phyloP scores from a whole-genome alignment of 768 basidiomycete species.

The Termitomyces heimii region DNA sequence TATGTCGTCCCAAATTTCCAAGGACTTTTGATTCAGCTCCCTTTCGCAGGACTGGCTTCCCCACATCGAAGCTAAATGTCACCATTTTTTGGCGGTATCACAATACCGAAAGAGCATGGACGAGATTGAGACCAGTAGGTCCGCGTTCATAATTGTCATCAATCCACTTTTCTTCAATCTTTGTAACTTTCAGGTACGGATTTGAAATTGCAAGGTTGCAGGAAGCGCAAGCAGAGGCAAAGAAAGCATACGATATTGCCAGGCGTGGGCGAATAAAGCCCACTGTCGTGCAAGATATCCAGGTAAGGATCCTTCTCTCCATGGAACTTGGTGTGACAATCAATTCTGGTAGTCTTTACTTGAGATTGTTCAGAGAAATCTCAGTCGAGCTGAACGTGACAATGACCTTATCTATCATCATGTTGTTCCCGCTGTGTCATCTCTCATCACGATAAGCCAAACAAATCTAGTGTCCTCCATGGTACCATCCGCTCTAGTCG shows the following conservation, averaged over 20 bases:
- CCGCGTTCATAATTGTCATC: neutral
- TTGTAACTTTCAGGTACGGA: slow-evolving; percentile 60
- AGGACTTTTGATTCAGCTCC: neutral
- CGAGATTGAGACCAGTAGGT: slow-evolving; percentile 76
- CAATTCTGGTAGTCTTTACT: slow-evolving; percentile 58
- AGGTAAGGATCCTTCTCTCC: slow-evolving; percentile 38
- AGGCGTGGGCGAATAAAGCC: slow-evolving; percentile 56
- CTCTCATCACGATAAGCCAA: slow-evolving; percentile 58
- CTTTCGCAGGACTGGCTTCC: slow-evolving; percentile 62
- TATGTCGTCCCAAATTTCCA: slow-evolving; percentile 22
- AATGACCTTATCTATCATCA: slow-evolving; percentile 96
- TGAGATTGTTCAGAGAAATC: slow-evolving; percentile 59
- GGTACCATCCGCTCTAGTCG: slow-evolving; percentile 47
- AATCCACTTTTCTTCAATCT: neutral
- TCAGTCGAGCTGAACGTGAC: slow-evolving; percentile 75
- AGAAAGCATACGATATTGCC: slow-evolving; percentile 63
- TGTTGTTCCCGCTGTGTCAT: slow-evolving; percentile 68
- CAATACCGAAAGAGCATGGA: slow-evolving; percentile 87
- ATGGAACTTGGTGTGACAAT: slow-evolving; percentile 1
- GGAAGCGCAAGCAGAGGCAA: slow-evolving; percentile 60
- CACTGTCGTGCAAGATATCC: slow-evolving; percentile 70
- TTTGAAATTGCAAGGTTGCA: slow-evolving; percentile 75
- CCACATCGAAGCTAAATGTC: slow-evolving; percentile 76
- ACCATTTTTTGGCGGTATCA: slow-evolving; percentile 86
- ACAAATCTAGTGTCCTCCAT: slow-evolving; percentile 60